A percentile compares a stretch with the other conserved stretches of the same genome.
Conservation (phyloP, 495 filamentous ascomycete genomes). For the Penicillium atrosanguineum region DNA sequence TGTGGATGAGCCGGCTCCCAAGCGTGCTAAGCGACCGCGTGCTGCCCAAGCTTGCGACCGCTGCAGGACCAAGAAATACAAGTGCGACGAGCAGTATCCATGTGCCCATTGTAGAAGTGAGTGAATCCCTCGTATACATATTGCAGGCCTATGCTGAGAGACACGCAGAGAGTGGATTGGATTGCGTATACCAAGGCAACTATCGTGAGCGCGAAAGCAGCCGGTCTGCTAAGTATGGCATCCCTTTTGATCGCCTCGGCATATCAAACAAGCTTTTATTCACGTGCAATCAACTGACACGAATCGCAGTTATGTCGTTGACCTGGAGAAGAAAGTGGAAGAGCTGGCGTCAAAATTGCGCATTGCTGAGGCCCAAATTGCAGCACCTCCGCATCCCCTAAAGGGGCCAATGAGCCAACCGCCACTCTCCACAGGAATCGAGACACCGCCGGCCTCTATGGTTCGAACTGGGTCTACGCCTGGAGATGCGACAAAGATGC, state of each 20-base stretch:
- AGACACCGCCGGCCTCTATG: constrained; percentile 33
- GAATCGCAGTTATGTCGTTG: constrained; percentile 32
- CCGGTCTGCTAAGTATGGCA: constrained; percentile 33
- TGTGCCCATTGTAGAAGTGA: constrained; percentile 43
- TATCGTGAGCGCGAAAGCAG: constrained; percentile 36
- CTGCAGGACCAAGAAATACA: constrained; percentile 44
- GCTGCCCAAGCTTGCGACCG: constrained; percentile 43
- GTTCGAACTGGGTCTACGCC: constrained; percentile 24
- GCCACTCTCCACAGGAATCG: constrained; percentile 8
- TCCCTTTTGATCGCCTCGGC: background rate
- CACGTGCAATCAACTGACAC: background rate
- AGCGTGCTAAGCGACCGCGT: constrained; percentile 36
- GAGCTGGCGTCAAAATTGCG: constrained; percentile 32
- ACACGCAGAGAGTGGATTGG: constrained; percentile 26
- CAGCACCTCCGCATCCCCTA: constrained; percentile 11
- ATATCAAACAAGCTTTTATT: background rate
- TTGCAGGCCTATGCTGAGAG: background rate
- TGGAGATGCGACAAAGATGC: constrained; percentile 11
- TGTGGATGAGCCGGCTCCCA: constrained; percentile 23
- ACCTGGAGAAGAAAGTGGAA: constrained; percentile 39
- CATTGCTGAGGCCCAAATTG: constrained; percentile 20
- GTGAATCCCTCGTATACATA: background rate
- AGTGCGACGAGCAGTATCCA: constrained; percentile 44
- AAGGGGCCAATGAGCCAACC: constrained; percentile 4
- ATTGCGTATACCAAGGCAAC: constrained; percentile 38